Evolutionary conservation across 345 rosid species (phyloP), one percentile per base, ranked within the genome.

Genomic region (Punica granatum): DNA sequence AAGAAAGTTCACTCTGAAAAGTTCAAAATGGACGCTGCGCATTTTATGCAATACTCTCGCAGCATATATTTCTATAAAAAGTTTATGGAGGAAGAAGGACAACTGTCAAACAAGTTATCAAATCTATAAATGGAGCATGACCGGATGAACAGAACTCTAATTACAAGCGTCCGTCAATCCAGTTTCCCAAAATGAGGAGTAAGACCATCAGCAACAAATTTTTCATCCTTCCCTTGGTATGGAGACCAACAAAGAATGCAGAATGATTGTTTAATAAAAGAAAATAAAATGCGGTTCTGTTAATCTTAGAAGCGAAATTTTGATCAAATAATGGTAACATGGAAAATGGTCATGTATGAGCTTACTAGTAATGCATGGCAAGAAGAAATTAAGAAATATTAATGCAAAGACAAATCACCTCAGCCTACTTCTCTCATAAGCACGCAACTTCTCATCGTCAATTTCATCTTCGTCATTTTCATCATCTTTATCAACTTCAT

Each of bases 401-500:
- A 49, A 31, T 18, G 10, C 64, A 68, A 31, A 43, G 76, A 51
- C 16, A 60, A 72, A 78, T 77, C 78, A 94, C 99, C 84, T 85
- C 68, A 94, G 72, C 80, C 89, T 80, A 79, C 88, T 89, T 77
- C 73, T 86, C 74, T 94, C 99, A 61, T 89, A 94, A 48, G 74
- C 87, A 68, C 91, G 93, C 72, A 91, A 43, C 66, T 83, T 89
- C 80, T 81, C 88, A 53, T 74, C 63, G 63, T 79, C 81, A 65
- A 88, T 84, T 65, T 85, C 90, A 69, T 75, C 80, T 25, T 67
- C 64, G 21, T 64, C 69, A 6, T 74, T 60, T 0, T 77, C 81
- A 56, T 75, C 75, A 43, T 74, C 86, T 21, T 79, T 60, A 19
- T 79, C 75, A 0, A 76, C 75, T 67, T 77, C 82, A 64, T 78